A percentile compares a stretch with the other conserved stretches of the same genome.
phyloP scores from a whole-genome alignment of 169 alveolate genomes.

The Plasmodium vivax region DNA sequence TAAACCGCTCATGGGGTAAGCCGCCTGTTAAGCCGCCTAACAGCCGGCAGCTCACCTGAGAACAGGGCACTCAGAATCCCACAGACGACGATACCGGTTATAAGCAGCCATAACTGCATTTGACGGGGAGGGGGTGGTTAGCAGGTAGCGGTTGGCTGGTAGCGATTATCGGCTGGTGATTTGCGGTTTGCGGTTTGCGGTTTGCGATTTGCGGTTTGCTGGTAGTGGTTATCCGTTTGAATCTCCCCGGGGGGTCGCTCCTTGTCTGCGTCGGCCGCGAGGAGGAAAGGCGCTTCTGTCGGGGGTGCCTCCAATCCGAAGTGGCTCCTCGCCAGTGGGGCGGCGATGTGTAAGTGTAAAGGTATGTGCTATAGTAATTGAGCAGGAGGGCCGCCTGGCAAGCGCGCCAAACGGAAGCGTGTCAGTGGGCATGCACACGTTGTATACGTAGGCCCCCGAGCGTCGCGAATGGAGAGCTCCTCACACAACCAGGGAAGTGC shows the following conservation, averaged over 20 bases:
- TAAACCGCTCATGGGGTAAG: no score
- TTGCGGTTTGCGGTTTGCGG: no score
- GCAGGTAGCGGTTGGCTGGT: not conserved
- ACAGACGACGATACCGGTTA: slow-evolving; percentile 37
- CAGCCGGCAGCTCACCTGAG: slow-evolving; percentile 4
- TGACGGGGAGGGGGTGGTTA: not conserved
- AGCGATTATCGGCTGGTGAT: no score
- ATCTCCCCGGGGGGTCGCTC: not conserved
- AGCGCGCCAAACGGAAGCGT: not conserved
- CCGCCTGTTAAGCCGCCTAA: no score
- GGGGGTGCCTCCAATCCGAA: not conserved
- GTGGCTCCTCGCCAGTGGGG: not conserved
- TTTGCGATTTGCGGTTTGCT: not conserved
- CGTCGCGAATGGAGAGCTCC: not conserved
- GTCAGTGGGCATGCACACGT: not conserved
- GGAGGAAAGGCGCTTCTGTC: not conserved
- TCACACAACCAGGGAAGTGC: not conserved
- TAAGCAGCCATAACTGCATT: slow-evolving; percentile 68
- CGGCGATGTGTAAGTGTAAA: not conserved
- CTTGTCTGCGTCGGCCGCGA: not conserved
- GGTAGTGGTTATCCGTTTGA: not conserved
- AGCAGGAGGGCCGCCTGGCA: not conserved
- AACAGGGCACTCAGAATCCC: slow-evolving; percentile 60
- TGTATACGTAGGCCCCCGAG: not conserved
- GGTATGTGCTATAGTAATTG: not conserved